phyloP scores from a whole-genome alignment of 1,284 basidiomycete species.

The Irpex rosettiformis region DNA sequence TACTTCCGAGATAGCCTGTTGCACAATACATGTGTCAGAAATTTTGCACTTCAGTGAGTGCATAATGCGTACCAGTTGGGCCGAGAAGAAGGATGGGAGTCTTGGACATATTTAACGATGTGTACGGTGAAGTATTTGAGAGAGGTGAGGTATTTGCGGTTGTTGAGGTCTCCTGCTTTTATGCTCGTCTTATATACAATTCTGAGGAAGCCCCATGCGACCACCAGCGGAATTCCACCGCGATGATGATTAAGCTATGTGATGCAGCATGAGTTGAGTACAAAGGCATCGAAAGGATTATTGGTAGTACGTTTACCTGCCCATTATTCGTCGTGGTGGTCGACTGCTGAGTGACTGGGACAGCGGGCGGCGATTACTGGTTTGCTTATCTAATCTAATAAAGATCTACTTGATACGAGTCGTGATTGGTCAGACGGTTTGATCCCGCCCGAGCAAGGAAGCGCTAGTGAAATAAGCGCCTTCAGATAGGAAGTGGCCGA shows the following conservation, averaged over 20 bases:
- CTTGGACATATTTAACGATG: not conserved
- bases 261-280: not conserved
- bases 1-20: slow-evolving; percentile 26
- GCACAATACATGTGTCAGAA: not conserved
- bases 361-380: too few relatives aligned
- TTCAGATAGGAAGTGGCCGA: too few relatives aligned
- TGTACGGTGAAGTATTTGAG: not conserved
- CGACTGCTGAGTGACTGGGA: too few relatives aligned
- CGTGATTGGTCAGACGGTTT: too few relatives aligned
- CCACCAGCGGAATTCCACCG: not conserved
- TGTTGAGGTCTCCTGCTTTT: not conserved
- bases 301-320: not conserved
- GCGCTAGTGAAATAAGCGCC: too few relatives aligned
- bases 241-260: not conserved
- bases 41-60: not conserved
- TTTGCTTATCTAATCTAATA: too few relatives aligned
- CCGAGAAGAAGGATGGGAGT: not conserved
- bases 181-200: not conserved
- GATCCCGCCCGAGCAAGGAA: too few relatives aligned
- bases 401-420: too few relatives aligned
- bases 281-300: not conserved
- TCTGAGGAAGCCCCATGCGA: not conserved
- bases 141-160: not conserved
- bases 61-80: not conserved
- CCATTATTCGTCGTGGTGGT: too few relatives aligned